A percentile compares a stretch with the other conserved stretches of the same genome.
These are phyloP conservation scores for Lunasporangiospora selenospora DNA, from an alignment of 192 early-diverging fungal species.

Conservation along the genomic window DNA sequence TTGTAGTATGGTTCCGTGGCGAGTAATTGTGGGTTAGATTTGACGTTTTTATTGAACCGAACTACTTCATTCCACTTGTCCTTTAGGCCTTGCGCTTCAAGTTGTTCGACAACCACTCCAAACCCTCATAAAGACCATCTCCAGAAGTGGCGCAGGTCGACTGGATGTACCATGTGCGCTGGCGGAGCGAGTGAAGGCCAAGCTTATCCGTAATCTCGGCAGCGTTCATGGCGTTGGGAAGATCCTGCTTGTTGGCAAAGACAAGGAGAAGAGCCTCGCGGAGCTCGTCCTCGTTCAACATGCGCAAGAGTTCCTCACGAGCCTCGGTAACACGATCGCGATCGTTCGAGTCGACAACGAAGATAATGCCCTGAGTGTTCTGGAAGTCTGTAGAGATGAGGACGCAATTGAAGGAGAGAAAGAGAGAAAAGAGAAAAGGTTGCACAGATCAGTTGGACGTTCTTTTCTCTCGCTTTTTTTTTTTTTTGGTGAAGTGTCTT, in stretches of 20 bases:
- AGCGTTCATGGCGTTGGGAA: slow-evolving; percentile 95
- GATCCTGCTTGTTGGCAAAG: slow-evolving; percentile 99
- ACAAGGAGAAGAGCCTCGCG: slow-evolving; percentile 90
- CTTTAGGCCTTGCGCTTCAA: slow-evolving; percentile 60
- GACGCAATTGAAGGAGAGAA: not conserved
- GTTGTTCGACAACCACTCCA: slow-evolving; percentile 90
- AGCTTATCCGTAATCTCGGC: slow-evolving; percentile 95
- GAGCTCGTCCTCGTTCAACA: slow-evolving; percentile 97
- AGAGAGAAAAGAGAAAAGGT: not conserved
- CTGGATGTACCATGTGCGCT: slow-evolving; percentile 94
- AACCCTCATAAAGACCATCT: slow-evolving; percentile 97
- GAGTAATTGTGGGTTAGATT: too few relatives aligned
- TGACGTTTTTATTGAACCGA: not conserved
- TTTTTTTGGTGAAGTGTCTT: slow-evolving; percentile 1
- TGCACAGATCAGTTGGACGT: not conserved
- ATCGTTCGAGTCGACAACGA: slow-evolving; percentile 98
- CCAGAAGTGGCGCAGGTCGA: slow-evolving; percentile 91
- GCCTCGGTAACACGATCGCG: slow-evolving; percentile 94
- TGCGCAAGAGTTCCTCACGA: slow-evolving; percentile 92
- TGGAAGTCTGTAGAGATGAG: slow-evolving; percentile 92
- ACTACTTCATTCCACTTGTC: not conserved
- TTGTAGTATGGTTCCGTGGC: too few relatives aligned
- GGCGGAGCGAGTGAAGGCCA: slow-evolving; percentile 80
- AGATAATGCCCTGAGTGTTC: slow-evolving; percentile 97
- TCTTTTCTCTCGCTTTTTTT: slow-evolving; percentile 1